Conservation (phyloP, 345 rosid genomes). For the sweet orange (Citrus sinensis) region DVS_A1.0 CM039169.1:29429001-29429500, state of each 20-base stretch:
- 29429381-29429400: not conserved
- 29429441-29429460: slow-evolving; percentile 23
- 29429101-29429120: slow-evolving; percentile 2
- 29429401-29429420: slow-evolving; percentile 4
- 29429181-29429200: slow-evolving; percentile 23
- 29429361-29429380: not conserved
- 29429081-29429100: slow-evolving; percentile 17
- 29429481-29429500: not conserved
- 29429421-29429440: slow-evolving; percentile 4
- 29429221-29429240: slow-evolving; percentile 65
- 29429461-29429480: slow-evolving; percentile 9
- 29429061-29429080: not conserved
- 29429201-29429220: slow-evolving; percentile 21
- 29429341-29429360: not conserved
- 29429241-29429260: slow-evolving; percentile 40
- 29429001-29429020: not conserved
- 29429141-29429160: not conserved
- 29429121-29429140: slow-evolving; percentile 4
- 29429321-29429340: slow-evolving; percentile 12
- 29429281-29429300: slow-evolving; percentile 18
- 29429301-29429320: not conserved
- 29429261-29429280: slow-evolving; percentile 40
- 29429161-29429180: slow-evolving; percentile 6
- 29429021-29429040: slow-evolving; percentile 5
- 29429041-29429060: slow-evolving; percentile 7